A percentile compares a stretch with the other conserved stretches of the same genome.
Conservation (phyloP, 2,329 filamentous ascomycete genomes). For the Dothistroma pini region DNA sequence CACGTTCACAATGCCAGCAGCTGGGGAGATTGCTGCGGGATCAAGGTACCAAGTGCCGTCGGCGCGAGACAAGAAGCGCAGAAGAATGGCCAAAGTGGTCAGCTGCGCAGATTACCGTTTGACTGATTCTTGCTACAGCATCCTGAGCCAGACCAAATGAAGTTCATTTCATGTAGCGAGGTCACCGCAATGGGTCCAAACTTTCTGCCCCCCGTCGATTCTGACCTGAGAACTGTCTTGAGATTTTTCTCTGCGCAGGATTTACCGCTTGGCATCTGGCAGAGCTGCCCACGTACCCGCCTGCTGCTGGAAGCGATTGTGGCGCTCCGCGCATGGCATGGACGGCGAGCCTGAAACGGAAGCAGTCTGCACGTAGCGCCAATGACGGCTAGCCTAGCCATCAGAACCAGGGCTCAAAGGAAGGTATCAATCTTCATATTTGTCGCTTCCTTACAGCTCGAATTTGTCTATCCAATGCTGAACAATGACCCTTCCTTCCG, state of each 20-base stretch:
- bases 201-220: neutral
- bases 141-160: neutral
- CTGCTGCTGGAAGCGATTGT: neutral
- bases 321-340: neutral
- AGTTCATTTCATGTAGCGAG: neutral
- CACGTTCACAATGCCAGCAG: slow-evolving; percentile 55
- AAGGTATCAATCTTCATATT: neutral
- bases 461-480: slow-evolving; percentile 80
- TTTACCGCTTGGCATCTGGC: neutral
- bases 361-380: neutral
- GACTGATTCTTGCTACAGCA: slow-evolving; percentile 50
- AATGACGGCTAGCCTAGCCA: neutral
- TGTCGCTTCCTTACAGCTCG: slow-evolving; percentile 43
- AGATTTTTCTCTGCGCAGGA: too few species aligned
- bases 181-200: neutral
- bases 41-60: slow-evolving; percentile 91
- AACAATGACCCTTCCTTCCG: slow-evolving; percentile 73
- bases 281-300: neutral
- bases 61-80: slow-evolving; percentile 85
- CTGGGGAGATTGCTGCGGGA: slow-evolving; percentile 97
- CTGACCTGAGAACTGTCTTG: neutral
- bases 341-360: neutral
- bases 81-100: slow-evolving; percentile 63
- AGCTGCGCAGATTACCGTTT: slow-evolving; percentile 73
- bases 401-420: neutral